These are phyloP conservation scores for Erodium maritimum DNA, from an alignment of 345 rosid genomes.

Conservation along the genomic window DNA sequence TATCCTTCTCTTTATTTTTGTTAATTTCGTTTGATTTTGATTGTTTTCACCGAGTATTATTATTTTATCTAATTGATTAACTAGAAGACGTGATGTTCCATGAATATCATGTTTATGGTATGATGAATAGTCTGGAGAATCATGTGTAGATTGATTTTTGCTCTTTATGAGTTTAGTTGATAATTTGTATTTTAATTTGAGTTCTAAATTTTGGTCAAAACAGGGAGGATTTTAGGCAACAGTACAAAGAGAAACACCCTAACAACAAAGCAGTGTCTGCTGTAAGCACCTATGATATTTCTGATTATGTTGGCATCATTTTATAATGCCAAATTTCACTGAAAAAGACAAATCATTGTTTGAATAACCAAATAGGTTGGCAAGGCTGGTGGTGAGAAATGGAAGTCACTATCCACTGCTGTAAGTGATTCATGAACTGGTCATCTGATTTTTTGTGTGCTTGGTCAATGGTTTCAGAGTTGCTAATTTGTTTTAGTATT, in stretches of 20 bases:
- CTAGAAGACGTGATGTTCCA: no score
- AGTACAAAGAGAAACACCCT: slow-evolving; percentile 82
- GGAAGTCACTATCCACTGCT: slow-evolving; percentile 77
- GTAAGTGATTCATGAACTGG: slow-evolving; percentile 21
- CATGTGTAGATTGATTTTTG: no score
- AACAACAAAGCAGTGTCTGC: slow-evolving; percentile 90
- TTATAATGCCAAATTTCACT: not conserved
- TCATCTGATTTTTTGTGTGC: not conserved
- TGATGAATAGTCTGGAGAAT: no score
- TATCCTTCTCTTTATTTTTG: not conserved
- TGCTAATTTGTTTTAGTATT: not conserved
- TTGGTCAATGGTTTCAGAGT: no score
- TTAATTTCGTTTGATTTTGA: not conserved
- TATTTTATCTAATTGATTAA: not conserved
- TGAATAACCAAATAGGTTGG: slow-evolving; percentile 42
- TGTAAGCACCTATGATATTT: slow-evolving; percentile 31
- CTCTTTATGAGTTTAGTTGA: no score
- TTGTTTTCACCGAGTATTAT: slow-evolving; percentile 9
- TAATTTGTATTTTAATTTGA: no score
- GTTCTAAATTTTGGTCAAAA: not conserved
- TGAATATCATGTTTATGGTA: no score
- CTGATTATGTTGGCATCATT: not conserved
- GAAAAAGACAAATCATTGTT: not conserved
- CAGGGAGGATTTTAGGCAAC: slow-evolving; percentile 91
- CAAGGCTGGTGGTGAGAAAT: slow-evolving; percentile 88